Conservation (phyloP, 495 filamentous ascomycete species). For the Lineolata rhizophorae region DNA sequence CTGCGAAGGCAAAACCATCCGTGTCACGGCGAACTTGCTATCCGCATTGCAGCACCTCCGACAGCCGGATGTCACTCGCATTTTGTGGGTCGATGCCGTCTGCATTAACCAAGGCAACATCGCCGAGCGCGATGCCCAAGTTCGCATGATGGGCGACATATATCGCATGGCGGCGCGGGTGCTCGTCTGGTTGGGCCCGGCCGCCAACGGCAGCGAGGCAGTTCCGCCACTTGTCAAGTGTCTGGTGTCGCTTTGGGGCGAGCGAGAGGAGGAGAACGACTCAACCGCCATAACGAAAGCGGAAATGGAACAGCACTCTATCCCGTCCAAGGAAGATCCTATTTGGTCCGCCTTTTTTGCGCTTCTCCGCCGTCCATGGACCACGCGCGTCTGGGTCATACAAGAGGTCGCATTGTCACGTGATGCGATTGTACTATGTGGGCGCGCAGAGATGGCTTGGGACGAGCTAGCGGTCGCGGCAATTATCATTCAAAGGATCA, state of each 20-base stretch:
- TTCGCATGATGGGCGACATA: background rate
- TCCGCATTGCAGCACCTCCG: background rate
- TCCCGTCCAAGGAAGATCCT: background rate
- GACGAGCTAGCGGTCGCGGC: too few species aligned
- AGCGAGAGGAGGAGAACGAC: too few species aligned
- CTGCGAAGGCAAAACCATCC: background rate
- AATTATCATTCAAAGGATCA: too few species aligned
- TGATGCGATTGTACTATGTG: background rate
- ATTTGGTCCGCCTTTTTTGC: background rate
- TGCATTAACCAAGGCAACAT: slow-evolving; percentile 1
- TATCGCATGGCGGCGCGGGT: background rate
- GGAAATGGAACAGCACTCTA: background rate
- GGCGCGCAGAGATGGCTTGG: background rate
- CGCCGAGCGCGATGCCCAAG: background rate
- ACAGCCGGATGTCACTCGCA: background rate
- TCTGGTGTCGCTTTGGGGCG: background rate
- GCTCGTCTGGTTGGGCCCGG: background rate
- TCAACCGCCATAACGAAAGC: background rate
- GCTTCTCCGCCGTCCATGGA: background rate
- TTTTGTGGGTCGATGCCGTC: slow-evolving; percentile 1
- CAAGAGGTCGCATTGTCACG: background rate
- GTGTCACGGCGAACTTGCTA: background rate
- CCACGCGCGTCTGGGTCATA: background rate
- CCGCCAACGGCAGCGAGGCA: background rate
- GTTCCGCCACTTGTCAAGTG: background rate